Percentiles rank a stretch among this genome's conserved stretches.
Conservation (phyloP, 257 asterid genomes). For the Ophiorrhiza pumila region DNA sequence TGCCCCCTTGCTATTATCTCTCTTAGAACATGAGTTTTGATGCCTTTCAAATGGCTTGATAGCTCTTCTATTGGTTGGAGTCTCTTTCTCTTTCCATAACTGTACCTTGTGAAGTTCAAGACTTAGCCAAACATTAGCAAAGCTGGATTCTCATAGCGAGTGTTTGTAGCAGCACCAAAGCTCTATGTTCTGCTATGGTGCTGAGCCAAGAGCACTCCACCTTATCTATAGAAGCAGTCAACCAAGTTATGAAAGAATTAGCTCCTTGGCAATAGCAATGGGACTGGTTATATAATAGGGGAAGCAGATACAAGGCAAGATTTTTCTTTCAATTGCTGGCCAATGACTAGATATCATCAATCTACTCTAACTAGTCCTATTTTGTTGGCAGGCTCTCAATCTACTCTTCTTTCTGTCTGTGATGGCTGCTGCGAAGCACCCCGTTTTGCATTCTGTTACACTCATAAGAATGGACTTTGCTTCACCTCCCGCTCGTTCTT, state of each 20-base stretch:
- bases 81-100: not conserved
- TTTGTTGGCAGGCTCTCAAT: not conserved
- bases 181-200: not conserved
- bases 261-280: slow-evolving; percentile 5
- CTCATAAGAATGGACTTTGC: not conserved
- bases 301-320: not conserved
- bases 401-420: not conserved
- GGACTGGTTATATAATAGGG: slow-evolving; percentile 1
- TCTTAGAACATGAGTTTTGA: not conserved
- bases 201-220: not conserved
- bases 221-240: not conserved
- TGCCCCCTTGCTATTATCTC: not conserved
- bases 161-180: not conserved
- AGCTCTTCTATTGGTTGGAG: not conserved
- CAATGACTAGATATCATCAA: not conserved
- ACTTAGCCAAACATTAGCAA: not conserved
- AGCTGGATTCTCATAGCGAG: not conserved
- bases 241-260: not conserved
- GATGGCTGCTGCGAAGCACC: not conserved
- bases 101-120: not conserved
- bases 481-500: not conserved
- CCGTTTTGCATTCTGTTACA: not conserved
- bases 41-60: not conserved
- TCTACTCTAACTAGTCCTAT: not conserved
- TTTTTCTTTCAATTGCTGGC: slow-evolving; percentile 1